Evolutionary conservation across 2,329 filamentous ascomycete species (phyloP).

Genomic region (Diaporthe helianthi): DNA sequence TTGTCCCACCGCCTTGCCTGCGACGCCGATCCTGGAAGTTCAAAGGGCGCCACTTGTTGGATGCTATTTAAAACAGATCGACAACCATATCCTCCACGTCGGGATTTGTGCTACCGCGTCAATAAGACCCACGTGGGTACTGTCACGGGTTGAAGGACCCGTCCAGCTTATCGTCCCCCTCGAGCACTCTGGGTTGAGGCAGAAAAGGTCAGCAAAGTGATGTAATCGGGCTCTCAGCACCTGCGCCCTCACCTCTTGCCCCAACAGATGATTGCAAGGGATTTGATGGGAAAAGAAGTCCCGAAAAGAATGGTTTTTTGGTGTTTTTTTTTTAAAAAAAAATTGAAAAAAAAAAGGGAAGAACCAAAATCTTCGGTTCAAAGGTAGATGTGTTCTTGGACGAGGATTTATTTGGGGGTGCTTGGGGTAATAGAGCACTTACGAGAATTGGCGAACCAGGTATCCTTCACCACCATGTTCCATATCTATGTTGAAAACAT

Average conservation of each 20-base stretch:
- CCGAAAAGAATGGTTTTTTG: no score
- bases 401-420: not conserved
- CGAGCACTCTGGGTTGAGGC: slow-evolving; percentile 52
- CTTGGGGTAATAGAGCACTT: slow-evolving; percentile 50
- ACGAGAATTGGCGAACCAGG: slow-evolving; percentile 92
- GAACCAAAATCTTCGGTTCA: no score
- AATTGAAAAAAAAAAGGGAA: no score
- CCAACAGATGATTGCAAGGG: not conserved
- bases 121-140: not conserved
- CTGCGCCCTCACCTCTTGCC: not conserved
- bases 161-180: slow-evolving; percentile 62
- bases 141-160: slow-evolving; percentile 43
- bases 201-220: not conserved
- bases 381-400: not conserved
- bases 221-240: not conserved
- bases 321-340: no score
- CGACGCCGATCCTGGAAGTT: slow-evolving; percentile 4
- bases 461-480: slow-evolving; percentile 93
- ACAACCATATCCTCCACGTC: not conserved
- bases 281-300: no score
- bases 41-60: not conserved
- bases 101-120: not conserved
- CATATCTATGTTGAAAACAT: slow-evolving; percentile 94
- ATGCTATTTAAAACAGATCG: slow-evolving; percentile 4
- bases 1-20: slow-evolving; percentile 9